Base-by-base conservation (phyloP, 2,329 filamentous ascomycete species). In the Nothopassalora personata region DNA sequence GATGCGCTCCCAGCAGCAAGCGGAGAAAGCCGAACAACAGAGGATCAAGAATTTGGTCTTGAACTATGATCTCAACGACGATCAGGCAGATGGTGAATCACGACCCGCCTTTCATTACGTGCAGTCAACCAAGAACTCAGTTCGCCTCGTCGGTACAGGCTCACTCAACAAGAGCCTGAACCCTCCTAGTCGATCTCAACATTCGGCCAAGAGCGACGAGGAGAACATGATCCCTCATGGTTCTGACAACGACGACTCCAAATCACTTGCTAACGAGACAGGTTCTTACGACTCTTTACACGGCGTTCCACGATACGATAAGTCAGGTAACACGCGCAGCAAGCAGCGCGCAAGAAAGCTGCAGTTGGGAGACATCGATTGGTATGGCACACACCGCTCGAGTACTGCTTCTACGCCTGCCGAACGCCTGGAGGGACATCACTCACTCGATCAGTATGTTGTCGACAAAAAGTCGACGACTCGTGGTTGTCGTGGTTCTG, bases 1-100 rank as follows among this genome's bases (percentile, higher is more conserved):
- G 47, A 94, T 99, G 91, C 94, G 91, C 73, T 91, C 85, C 61
- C 92, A 97, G 77, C 92, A 97, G 72, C 89, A 95, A 75, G 93
- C 91, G 2, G 93, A 97, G 73, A 88, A 89, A 55, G 94, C 96
- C 72, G 95, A 99, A 74, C 93, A 99, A 74, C 91, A 97, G 74
- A 89, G 94, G 63, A 99, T 99, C 84, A 99, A 99, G 79, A 96
- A 91, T 70, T 81, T 99, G 49, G 94, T 99, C 56, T 80, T 99
- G 67, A 97, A 97, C 75, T 96, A 97, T 72, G 94, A 99, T 76
- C 85, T 96, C 71, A 86, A 90, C 54, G 91, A 95, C 63, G 83
- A 86, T 70, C 70, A 75, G 71, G 87, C 91, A 64, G 89, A 94
- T 79, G 87, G 91, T 95, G 83, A 75, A 68, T 68, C 66, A 65